Base-by-base conservation (phyloP, 768 basidiomycete genomes). In the Suillus ampliporus region DNA sequence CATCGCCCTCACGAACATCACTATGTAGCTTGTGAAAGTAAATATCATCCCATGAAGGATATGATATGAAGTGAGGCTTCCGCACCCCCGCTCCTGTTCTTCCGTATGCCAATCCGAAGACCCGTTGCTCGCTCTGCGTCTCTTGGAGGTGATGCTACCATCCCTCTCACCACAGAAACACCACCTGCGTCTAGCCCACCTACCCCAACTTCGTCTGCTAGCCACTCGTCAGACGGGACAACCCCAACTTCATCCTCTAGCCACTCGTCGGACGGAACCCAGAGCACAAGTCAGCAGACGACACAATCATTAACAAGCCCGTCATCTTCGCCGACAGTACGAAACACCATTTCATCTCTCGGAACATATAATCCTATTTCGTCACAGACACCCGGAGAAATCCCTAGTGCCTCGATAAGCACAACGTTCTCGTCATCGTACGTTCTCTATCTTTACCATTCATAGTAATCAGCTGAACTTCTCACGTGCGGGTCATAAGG, bases 401-500 rank as follows among this genome's bases (percentile, higher is more conserved):
- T 13, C 15, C 38, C 11, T 8, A 58, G 35, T 23, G 21, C 57
- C 14, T 44, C 61, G 46, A 59, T 48, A 48, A 13, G 41, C 9
- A 35, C 15, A n/a, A 19, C 57, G 31, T 47, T 34, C 43, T 8
- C 38, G 37, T 35, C 21, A 26, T 50, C 44, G 57, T 60, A 23
- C 57, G 61, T 58, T 21, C 60, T 23, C 19, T 58, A 23, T 58
- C 19, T 19, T 60, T 41, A 26, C 17, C 8, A 11, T 48, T 58
- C 61, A 58, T 31, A 26, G 26, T 26, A 35, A 8, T 43, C 15
- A 26, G 6, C 13, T 44, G 47, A n/a, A 37, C 23, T 60, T 57
- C 44, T 40, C 37, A 59, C 57, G 58, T 58, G 23, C 17, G 38
- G 23, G 14, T 31, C 61, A 38, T 47, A 46, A 62, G 61, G 23